A percentile compares a stretch with the other conserved stretches of the same genome.
These are phyloP conservation scores for Candida sithepensis DNA, from an alignment of 805 yeast species.

Conservation along the genomic window DNA sequence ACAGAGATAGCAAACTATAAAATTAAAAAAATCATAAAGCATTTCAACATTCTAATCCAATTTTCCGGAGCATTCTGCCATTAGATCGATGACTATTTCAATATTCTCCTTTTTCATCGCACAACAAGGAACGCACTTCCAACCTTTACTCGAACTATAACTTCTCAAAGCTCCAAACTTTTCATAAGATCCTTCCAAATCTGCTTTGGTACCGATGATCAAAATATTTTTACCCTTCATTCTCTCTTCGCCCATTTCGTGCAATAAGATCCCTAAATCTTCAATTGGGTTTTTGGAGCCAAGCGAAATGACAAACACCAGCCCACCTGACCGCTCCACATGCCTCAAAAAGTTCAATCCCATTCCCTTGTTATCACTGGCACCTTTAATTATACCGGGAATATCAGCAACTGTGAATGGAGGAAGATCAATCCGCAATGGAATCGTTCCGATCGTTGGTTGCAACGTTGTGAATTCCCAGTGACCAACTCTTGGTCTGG, in stretches of 20 bases:
- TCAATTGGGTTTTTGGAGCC: constrained; percentile 62
- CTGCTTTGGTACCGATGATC: constrained; percentile 94
- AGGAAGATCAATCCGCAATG: constrained; percentile 55
- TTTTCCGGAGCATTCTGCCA: constrained; percentile 58
- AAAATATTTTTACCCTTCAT: constrained; percentile 59
- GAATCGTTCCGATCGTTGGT: constrained; percentile 89
- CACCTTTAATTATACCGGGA: constrained; percentile 93
- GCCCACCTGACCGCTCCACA: constrained; percentile 85
- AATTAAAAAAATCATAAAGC: not conserved
- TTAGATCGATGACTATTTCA: constrained; percentile 61
- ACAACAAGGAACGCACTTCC: constrained; percentile 84
- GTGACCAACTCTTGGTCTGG: constrained; percentile 88
- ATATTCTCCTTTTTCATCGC: constrained; percentile 72
- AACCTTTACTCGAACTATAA: constrained; percentile 40
- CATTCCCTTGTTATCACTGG: constrained; percentile 81
- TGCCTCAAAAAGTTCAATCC: constrained; percentile 91
- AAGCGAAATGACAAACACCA: constrained; percentile 81
- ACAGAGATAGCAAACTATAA: not conserved
- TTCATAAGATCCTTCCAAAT: constrained; percentile 51
- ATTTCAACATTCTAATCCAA: constrained; percentile 1
- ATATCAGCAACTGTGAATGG: constrained; percentile 95
- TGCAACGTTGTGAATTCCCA: constrained; percentile 95
- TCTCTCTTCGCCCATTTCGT: constrained; percentile 68
- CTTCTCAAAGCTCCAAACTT: constrained; percentile 44
- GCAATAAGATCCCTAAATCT: constrained; percentile 59